Conservation (phyloP, 2,329 filamentous ascomycete genomes). For the Colletotrichum salicis region DNA sequence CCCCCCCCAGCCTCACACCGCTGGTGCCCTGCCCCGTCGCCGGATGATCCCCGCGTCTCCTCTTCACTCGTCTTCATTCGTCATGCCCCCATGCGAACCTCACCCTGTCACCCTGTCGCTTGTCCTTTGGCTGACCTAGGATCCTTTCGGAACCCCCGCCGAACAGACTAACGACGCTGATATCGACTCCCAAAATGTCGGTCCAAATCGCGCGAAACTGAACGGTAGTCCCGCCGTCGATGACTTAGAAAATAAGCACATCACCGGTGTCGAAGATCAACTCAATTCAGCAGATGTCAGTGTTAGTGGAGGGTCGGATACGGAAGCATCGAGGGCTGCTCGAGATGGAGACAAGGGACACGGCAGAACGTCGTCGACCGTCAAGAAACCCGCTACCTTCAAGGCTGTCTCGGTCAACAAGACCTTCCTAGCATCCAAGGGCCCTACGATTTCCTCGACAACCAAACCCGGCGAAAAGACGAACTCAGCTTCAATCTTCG, state of each 20-base stretch:
- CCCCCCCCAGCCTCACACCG: conserved; percentile 1
- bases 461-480: conserved; percentile 65
- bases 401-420: conserved; percentile 89
- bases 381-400: conserved; percentile 82
- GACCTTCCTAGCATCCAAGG: conserved; percentile 82
- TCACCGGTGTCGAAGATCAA: conserved; percentile 67
- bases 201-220: conserved; percentile 54
- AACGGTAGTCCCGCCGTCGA: conserved; percentile 62
- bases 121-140: conserved; percentile 41
- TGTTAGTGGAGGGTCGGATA: conserved; percentile 80
- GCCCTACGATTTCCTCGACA: conserved; percentile 53
- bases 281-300: conserved; percentile 74
- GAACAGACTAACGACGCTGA: conserved; percentile 47
- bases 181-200: conserved; percentile 60
- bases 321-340: conserved; percentile 73
- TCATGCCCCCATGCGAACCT: neutral
- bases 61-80: neutral
- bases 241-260: conserved; percentile 67
- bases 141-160: conserved; percentile 13
- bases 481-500: conserved; percentile 53
- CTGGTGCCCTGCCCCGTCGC: conserved; percentile 22
- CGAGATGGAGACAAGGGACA: conserved; percentile 69
- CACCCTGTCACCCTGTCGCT: conserved; percentile 2
- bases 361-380: conserved; percentile 65
- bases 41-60: conserved; percentile 7